A percentile compares a stretch with the other conserved stretches of the same genome.
phyloP scores from a whole-genome alignment of 768 basidiomycete species.

The Butyriboletus loyo region DNA sequence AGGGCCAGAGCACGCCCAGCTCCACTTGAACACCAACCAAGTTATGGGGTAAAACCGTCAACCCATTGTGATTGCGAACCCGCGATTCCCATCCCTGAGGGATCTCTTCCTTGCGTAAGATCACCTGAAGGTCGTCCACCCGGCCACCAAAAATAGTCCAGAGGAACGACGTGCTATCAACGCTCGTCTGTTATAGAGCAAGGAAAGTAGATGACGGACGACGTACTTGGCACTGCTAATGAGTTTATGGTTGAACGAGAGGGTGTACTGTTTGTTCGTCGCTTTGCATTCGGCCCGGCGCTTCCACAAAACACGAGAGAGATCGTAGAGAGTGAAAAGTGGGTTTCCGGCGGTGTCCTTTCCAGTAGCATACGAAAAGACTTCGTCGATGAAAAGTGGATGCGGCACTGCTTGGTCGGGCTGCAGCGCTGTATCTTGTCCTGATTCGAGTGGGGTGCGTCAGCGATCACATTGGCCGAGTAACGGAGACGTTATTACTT shows the following conservation, averaged over 20 bases:
- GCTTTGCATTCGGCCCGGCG: conserved; percentile 56
- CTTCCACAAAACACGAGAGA: conserved; percentile 54
- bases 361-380: conserved; percentile 58
- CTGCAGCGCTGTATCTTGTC: conserved; percentile 46
- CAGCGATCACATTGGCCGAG: neutral
- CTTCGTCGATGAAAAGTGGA: conserved; percentile 48
- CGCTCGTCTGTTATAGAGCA: neutral
- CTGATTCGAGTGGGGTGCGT: conserved; percentile 32
- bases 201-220: neutral
- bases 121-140: conserved; percentile 46
- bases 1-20: conserved; percentile 9
- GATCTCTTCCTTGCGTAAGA: conserved; percentile 65
- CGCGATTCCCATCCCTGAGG: conserved; percentile 71
- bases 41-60: conserved; percentile 60
- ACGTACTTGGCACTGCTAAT: conserved; percentile 70
- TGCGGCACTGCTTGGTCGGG: conserved; percentile 55
- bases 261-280: conserved; percentile 55
- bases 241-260: conserved; percentile 48
- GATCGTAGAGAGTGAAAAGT: conserved; percentile 54
- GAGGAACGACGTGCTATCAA: neutral
- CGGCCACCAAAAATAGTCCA: conserved; percentile 59
- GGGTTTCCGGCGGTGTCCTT: conserved; percentile 46
- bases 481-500: neutral
- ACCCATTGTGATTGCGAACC: conserved; percentile 47
- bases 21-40: neutral